Conservation (phyloP, 306 rosid genomes). For the Arachis hypogaea region DNA sequence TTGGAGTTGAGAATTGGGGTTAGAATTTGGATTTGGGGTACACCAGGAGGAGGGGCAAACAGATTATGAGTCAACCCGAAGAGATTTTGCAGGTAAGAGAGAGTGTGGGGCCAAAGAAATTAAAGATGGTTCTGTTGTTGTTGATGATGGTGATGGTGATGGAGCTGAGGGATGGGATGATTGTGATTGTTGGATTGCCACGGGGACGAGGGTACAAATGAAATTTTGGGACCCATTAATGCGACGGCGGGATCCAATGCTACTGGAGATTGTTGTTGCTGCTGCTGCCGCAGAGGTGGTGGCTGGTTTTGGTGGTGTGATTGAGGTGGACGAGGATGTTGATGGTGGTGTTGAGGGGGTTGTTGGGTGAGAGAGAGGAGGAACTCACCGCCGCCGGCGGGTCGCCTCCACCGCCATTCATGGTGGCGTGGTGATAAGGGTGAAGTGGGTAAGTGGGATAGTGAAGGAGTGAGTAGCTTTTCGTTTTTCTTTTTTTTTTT, state of each 20-base stretch:
- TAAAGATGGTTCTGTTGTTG: conserved; percentile 23
- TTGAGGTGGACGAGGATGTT: not conserved
- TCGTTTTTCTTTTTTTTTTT: not conserved
- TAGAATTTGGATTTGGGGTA: conserved; percentile 33
- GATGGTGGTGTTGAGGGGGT: conserved; percentile 41
- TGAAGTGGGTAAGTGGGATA: not conserved
- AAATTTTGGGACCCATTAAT: no score
- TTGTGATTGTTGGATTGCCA: conserved; percentile 58
- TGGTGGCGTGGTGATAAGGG: no score
- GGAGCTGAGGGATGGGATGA: conserved; percentile 33
- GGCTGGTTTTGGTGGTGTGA: not conserved
- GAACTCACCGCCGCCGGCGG: conserved; percentile 71
- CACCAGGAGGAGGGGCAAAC: conserved; percentile 44
- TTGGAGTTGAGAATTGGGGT: conserved; percentile 39
- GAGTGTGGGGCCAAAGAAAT: conserved; percentile 58
- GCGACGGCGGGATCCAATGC: conserved; percentile 61
- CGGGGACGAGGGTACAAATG: no score
- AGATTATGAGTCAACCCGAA: conserved; percentile 74
- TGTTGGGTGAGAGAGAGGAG: conserved; percentile 84
- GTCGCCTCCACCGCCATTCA: conserved; percentile 66
- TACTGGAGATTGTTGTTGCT: conserved; percentile 49
- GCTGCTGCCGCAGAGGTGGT: not conserved
- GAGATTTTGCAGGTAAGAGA: conserved; percentile 47
- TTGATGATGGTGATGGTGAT: not conserved
- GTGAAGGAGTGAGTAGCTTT: not conserved